Evolutionary conservation across 768 basidiomycete genomes (phyloP), one percentile per base, ranked within the genome.

Genomic region (Flagelloscypha sp.): DNA sequence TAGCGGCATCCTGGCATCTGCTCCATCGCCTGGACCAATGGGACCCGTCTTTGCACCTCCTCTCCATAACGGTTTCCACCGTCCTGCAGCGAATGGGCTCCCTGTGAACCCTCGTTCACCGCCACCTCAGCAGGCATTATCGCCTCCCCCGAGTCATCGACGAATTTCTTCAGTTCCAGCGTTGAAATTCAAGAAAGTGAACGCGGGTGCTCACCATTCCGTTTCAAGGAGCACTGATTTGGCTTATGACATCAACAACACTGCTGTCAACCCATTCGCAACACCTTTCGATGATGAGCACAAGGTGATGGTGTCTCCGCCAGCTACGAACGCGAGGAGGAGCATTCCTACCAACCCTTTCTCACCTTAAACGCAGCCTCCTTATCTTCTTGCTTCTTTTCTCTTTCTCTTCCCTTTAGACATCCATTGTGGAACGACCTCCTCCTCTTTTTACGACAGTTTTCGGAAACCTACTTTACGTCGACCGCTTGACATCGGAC

Each of bases 231-330:
- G 67, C 72, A 9, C 58, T 68, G 24, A 67, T 68, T 33, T 58
- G 66, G 27, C 56, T 68, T 38, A 55, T 68, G 43, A 67, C 69
- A 39, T 25, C 32, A 32, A 15, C 33, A 38, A 41, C 33, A 47
- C 40, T 10, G 20, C 41, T 30, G 42, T 49, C 30, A 54, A 74
- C 49, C 84, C 84, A 35, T 86, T 86, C 49, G 69, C 73, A 38
- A 84, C 83, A 33, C 84, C 84, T 6, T 86, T 86, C 55, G 84
- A 86, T 53, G 83, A 84, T 49, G 80, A 83, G 50, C 65, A 72
- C 38, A 48, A 48, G 22, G 54, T 63, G 23, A 49, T 45, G 31
- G 47, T 59, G 35, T 44, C 44, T 24, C 49, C 58, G 10, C 37
- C 43, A 3, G 32, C 40, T 4, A 35, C 47, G 15, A 53, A 48